Evolutionary conservation across 2,329 filamentous ascomycete species (phyloP), one percentile per base, ranked within the genome.

Genomic region (Aspergillus neoniger): DNA sequence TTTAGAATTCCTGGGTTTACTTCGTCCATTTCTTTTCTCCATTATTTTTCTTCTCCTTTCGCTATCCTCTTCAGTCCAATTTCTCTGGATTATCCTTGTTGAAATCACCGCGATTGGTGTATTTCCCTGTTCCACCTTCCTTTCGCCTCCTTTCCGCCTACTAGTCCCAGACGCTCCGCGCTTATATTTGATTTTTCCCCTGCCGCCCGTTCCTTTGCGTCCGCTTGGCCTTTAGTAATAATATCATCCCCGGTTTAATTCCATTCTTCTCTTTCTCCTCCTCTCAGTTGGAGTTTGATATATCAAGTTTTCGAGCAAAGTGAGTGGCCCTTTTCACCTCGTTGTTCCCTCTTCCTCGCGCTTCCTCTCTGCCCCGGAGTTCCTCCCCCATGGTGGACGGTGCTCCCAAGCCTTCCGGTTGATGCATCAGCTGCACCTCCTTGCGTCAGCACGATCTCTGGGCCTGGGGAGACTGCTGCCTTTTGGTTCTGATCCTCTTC

Each of bases 81-180:
- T 59, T 56, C 41, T 54, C 44, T 36, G 52, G 43, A 19, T 50
- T 32, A 50, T 30, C 30, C 50, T 54, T 38, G 57, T 39, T 15
- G 17, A 36, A 23, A 58, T 10, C 52, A 55, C 38, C 54, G 30
- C 30, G 17, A 58, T 62, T 58, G 60, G 59, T 61, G 52, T 63
- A 55, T 44, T 39, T 36, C 32, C 50, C 58, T 57, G 44, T 60
- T 64, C 61, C 61, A 65, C 55, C 58, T 55, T 64, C 58, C 61
- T 66, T 61, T 65, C 57, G 62, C 61, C 65, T 64, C 62, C 65
- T 65, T 67, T 64, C 65, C 36, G 49, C 62, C 63, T 61, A 63
- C 63, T 61, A 63, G 62, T 59, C 59, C 58, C 43, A 43, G 41
- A 59, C 53, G 57, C 60, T 57, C 39, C 60, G 58, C 64, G 60